A percentile compares a stretch with the other conserved stretches of the same genome.
These are phyloP conservation scores for Firmiana major DNA, from an alignment of 345 rosid genomes.

Conservation along the genomic window DNA sequence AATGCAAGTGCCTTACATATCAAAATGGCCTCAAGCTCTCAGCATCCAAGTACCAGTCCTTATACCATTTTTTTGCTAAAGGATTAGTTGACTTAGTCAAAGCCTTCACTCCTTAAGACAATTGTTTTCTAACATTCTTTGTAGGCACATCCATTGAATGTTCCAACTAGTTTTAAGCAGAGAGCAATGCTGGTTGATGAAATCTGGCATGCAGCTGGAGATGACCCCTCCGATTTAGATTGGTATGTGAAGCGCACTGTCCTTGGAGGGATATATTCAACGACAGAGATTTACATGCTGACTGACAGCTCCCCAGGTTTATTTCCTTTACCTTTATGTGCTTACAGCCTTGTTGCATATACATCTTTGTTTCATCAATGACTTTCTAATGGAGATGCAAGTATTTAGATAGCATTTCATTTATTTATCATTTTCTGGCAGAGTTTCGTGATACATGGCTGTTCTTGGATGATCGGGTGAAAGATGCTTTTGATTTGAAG, in stretches of 20 bases:
- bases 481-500: conserved; percentile 87
- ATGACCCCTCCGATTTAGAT: conserved; percentile 68
- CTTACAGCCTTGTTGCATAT: not conserved
- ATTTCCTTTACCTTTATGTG: conserved; percentile 1
- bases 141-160: conserved; percentile 84
- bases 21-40: conserved; percentile 95
- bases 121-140: not conserved
- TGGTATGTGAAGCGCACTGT: conserved; percentile 90
- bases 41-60: conserved; percentile 64
- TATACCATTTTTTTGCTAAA: not conserved
- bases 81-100: not conserved
- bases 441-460: conserved; percentile 75
- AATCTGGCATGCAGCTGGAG: conserved; percentile 83
- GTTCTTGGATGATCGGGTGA: conserved; percentile 75
- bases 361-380: not conserved
- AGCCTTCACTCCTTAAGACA: not conserved
- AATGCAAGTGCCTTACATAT: conserved; percentile 85
- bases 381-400: conserved; percentile 5
- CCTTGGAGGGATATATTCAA: conserved; percentile 91
- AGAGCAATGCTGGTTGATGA: conserved; percentile 84
- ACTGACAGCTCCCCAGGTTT: conserved; percentile 88
- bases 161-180: conserved; percentile 81
- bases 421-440: conserved; percentile 25
- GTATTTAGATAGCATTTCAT: not conserved
- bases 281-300: conserved; percentile 92